Evolutionary conservation across 1,139 yeast species (phyloP), one percentile per base, ranked within the genome.

Genomic region (Blastobotrys capitulatus): DNA sequence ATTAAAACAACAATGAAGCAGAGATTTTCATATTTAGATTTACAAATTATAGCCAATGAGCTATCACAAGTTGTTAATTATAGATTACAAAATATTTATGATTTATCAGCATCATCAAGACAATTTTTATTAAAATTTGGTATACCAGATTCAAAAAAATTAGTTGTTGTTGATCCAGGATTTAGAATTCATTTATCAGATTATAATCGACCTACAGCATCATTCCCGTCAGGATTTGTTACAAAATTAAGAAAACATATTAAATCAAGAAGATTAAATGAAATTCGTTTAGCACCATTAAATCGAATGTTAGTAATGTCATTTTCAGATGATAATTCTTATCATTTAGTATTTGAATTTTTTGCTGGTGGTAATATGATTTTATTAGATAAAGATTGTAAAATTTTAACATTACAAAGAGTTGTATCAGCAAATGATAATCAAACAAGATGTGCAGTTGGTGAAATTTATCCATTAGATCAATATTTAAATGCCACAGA

Each of bases 341-440:
- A 71, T 65, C 84, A 86, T 60, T 71, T 90, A 57, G 96, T 87
- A 0, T 69, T 92, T 53, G 98, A 92, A 63, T 90, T 92, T 60
- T 90, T 89, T 70, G 87, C 96, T 62, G 96, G 96, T 1, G 98
- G 98, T 35, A 92, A 92, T 62, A 79, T 92, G 52, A 71, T 92
- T 29, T 72, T 92, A 22, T 72, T 90, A 55, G 95, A 90, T 63
- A 77, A 80, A 35, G 76, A 83, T 29, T 68, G 73, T 56, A 82
- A 78, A 61, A 89, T 89, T 45, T 60, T 89, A 60, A 75, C 94
- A 0, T 70, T 90, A 34, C 90, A 85, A 64, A 78, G 97, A 66
- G 72, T 83, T 35, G 96, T 88, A 2, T 78, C 79, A 41, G 95
- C 86, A 16, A 60, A 56, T 20, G 64, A 60, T 1, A 55, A 50